Percentiles rank a stretch among this genome's conserved stretches.
phyloP scores from a whole-genome alignment of 148 eudicot genomes.

The Talinum fruticosum region DNA sequence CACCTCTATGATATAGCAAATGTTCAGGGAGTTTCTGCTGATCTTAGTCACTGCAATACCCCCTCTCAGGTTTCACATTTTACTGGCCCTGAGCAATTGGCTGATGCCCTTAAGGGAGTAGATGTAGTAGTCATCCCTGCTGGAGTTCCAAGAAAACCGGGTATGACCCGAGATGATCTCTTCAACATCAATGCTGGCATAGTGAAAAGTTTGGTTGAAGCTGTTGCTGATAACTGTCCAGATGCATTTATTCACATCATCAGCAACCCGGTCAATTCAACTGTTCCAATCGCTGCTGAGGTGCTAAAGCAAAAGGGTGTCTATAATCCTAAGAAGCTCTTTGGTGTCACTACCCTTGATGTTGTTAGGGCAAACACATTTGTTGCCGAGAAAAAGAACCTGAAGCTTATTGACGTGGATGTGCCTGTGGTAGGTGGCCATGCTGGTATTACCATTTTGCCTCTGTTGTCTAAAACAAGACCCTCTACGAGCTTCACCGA shows the following conservation, averaged over 20 bases:
- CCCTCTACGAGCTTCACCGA: constrained; percentile 68
- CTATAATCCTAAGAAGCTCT: constrained; percentile 84
- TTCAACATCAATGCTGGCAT: constrained; percentile 87
- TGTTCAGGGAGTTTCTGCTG: constrained; percentile 93
- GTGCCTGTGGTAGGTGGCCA: constrained; percentile 93
- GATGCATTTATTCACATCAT: constrained; percentile 89
- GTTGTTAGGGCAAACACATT: constrained; percentile 92
- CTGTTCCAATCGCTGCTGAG: constrained; percentile 90
- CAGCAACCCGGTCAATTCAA: constrained; percentile 91
- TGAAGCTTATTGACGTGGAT: constrained; percentile 82
- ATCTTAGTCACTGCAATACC: constrained; percentile 90
- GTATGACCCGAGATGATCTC: constrained; percentile 92
- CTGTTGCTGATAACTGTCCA: constrained; percentile 84
- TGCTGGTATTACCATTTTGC: constrained; percentile 88
- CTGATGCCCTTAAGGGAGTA: constrained; percentile 53
- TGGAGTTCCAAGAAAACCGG: constrained; percentile 91
- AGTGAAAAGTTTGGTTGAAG: constrained; percentile 69
- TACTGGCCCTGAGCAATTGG: constrained; percentile 69
- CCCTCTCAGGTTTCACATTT: constrained; percentile 68
- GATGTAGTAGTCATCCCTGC: constrained; percentile 90
- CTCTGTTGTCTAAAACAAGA: constrained; percentile 72
- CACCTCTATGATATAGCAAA: constrained; percentile 88
- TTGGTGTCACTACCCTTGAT: constrained; percentile 84
- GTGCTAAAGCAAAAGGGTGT: constrained; percentile 79
- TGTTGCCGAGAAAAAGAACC: constrained; percentile 72